Conservation (phyloP, 2,329 filamentous ascomycete genomes). For the Diplodia corticola region DNA sequence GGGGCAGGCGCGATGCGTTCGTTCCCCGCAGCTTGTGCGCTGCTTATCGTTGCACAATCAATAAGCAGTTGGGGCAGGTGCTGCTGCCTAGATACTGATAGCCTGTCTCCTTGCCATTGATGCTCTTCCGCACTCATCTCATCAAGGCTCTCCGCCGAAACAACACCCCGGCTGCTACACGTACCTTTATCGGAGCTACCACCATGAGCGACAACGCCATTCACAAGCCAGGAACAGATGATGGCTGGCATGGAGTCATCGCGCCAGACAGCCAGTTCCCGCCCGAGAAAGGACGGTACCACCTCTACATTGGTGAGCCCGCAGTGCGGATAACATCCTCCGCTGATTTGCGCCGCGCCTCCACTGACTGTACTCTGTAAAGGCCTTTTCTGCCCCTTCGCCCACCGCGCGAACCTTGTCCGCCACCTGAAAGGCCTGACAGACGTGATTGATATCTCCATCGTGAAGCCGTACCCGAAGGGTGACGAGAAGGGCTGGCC, state of each 20-base stretch:
- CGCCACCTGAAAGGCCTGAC: conserved; percentile 60
- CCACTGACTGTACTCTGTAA: not conserved
- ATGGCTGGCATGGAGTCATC: conserved; percentile 56
- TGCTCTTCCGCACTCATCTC: not conserved
- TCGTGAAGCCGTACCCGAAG: conserved; percentile 68
- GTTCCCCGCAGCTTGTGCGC: not conserved
- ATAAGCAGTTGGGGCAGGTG: not conserved
- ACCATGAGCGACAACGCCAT: conserved; percentile 26
- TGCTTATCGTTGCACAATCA: conserved; percentile 9
- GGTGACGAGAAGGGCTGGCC: conserved; percentile 64
- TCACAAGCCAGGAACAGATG: conserved; percentile 43
- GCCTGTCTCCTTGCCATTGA: not conserved
- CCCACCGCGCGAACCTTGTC: conserved; percentile 60
- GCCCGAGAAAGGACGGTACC: conserved; percentile 55
- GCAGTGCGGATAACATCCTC: not conserved
- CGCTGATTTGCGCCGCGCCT: not conserved
- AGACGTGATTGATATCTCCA: conserved; percentile 55
- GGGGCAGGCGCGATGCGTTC: conserved; percentile 1
- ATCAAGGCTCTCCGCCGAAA: not conserved
- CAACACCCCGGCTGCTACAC: not conserved
- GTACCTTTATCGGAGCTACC: not conserved
- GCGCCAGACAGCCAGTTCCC: conserved; percentile 49
- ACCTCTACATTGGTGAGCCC: conserved; percentile 53
- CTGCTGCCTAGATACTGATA: not conserved
- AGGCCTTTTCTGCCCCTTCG: conserved; percentile 66